phyloP scores from a whole-genome alignment of 2,329 filamentous ascomycete species.

The Sporothrix pallida region DNA sequence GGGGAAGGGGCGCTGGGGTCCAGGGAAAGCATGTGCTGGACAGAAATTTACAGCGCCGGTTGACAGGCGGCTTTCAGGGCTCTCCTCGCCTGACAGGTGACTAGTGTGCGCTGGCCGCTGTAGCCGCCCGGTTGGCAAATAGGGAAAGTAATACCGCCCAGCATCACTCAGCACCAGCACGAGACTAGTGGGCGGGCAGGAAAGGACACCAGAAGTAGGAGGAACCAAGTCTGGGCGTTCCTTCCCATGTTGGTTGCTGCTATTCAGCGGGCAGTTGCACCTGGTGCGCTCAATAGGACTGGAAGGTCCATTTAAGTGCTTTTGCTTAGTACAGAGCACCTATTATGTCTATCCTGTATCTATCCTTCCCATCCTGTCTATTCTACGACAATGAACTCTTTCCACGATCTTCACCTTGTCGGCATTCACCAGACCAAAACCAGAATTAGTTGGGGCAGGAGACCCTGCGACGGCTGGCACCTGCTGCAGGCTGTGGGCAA shows the following conservation, averaged over 20 bases:
- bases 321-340: background rate
- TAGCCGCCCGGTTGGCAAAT: constrained; percentile 29
- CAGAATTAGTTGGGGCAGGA: constrained; percentile 5
- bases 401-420: background rate
- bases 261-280: background rate
- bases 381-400: background rate
- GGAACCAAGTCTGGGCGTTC: background rate
- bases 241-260: background rate
- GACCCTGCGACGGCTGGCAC: constrained; percentile 15
- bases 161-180: constrained; percentile 31
- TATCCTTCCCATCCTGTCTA: background rate
- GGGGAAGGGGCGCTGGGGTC: background rate
- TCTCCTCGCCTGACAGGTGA: constrained; percentile 8
- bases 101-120: constrained; percentile 31
- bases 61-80: constrained; percentile 1
- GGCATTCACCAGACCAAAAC: background rate
- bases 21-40: background rate
- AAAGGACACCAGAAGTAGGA: background rate
- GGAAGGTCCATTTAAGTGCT: background rate
- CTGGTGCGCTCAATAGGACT: background rate
- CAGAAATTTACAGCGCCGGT: background rate
- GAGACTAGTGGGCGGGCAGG: constrained; percentile 24
- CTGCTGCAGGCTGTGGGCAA: constrained; percentile 25
- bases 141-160: constrained; percentile 22
- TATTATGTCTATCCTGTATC: background rate